Evolutionary conservation across 2,329 filamentous ascomycete species (phyloP), one percentile per base, ranked within the genome.

Genomic region (Didymella keratinophila): DNA sequence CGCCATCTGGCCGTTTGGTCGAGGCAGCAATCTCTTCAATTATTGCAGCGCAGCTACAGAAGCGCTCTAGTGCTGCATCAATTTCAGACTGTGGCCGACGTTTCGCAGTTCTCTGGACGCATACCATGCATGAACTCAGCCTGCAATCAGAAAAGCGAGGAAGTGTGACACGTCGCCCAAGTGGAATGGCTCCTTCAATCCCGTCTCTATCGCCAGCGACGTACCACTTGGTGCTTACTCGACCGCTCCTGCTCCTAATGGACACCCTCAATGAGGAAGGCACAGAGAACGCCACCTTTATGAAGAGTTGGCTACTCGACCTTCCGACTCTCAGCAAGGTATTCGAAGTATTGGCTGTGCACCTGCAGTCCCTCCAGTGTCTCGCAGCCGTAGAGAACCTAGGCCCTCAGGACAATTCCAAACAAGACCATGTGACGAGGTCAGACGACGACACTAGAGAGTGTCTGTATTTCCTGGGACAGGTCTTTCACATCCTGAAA

Each of bases 81-180:
- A 44, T 43, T 18, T 63, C 70, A 6, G 88, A 93, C 58, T 80
- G 85, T 52, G 89, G 87, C 1, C 84, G 89, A 47, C 87, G 86
- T 12, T 94, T 96, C 72, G 83, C 85, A 39, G 85, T 92, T 4
- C 78, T 96, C 3, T 97, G 93, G 92, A 89, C 88, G n/a, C 92
- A 96, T 71, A 91, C 79, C 21, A 77, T 83, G 62, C 74, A 78
- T 41, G 76, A 78, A 55, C 53, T 76, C 34, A 76, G 66, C 37
- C 53, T 71, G 20, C 74, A 76, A 30, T 69, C 73, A 23, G 75
- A 77, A 47, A 77, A 74, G 48, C 66, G 72, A 25, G 67, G 69
- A 11, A 69, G 57, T 32, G 45, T 71, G 7, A 65, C 68, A 14
- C 67, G 73, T n/a, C 70, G 72, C 9, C 52, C 66, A 6, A 75